phyloP scores from a whole-genome alignment of 345 rosid species.

The Hypericum perforatum region DNA sequence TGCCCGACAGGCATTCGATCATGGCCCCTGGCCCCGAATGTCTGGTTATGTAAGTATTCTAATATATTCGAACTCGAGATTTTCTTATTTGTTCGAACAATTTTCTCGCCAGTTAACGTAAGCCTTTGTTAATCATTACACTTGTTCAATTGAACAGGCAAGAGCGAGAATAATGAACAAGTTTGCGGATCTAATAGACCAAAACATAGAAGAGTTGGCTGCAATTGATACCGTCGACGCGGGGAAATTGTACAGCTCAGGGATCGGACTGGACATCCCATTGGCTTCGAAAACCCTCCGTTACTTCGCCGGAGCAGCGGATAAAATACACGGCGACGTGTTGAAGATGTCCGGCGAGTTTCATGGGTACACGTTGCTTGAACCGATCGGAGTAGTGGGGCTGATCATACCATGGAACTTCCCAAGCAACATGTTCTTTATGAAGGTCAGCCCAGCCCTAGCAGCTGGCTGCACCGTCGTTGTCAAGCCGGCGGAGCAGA shows the following conservation, averaged over 20 bases:
- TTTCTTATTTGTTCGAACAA: too few species aligned
- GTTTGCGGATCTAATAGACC: conserved; percentile 54
- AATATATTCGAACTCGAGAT: not conserved
- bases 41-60: conserved; percentile 39
- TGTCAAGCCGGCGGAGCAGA: conserved; percentile 85
- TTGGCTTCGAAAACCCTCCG: conserved; percentile 23
- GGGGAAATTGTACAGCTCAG: conserved; percentile 39
- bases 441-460: conserved; percentile 58
- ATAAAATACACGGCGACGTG: conserved; percentile 75
- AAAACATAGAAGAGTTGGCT: conserved; percentile 55
- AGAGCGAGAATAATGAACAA: conserved; percentile 54
- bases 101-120: not conserved
- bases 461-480: conserved; percentile 90
- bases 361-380: conserved; percentile 64
- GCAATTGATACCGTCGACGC: conserved; percentile 57
- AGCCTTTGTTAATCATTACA: not conserved
- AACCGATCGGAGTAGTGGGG: conserved; percentile 83
- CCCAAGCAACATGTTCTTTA: conserved; percentile 51
- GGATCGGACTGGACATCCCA: conserved; percentile 52
- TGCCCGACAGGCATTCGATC: conserved; percentile 19
- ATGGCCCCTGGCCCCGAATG: conserved; percentile 24
- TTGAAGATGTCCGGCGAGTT: conserved; percentile 46
- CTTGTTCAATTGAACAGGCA: conserved; percentile 24
- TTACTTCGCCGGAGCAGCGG: conserved; percentile 84
- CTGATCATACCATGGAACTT: conserved; percentile 83